Base-by-base conservation (phyloP, 805 yeast genomes). In the Cyberlindnera nakhonratchasimensis region DNA sequence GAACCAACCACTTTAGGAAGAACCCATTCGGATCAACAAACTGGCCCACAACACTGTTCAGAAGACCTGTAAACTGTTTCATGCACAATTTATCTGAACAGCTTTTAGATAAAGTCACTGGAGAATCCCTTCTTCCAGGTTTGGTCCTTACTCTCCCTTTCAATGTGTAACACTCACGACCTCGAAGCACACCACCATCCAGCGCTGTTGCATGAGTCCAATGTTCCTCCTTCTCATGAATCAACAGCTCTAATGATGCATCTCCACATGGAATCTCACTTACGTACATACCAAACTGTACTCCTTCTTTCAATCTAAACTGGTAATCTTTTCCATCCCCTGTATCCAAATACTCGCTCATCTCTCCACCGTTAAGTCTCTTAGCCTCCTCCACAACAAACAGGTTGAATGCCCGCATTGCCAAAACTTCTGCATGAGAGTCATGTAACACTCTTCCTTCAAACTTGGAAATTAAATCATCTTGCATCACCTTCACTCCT, bases 201-300 rank as follows among this genome's bases (percentile, higher is more conserved):
- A 52, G 19, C 7, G 34, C 29, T 1, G 47, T 37, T 2, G 50
- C 39, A 2, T 49, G 52, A 3, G 43, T 42, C 51, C 60, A 47
- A 6, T 45, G 33, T 2, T 56, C 54, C 18, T 57, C 55, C 2
- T 58, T 37, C 24, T 54, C 65, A 32, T 64, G 69, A 5, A 49
- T 43, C 4, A 65, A 43, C 3, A 62, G 50, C 23, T 71, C 72
- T 78, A 88, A 75, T 6, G 95, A 82, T 1, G 86, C 80, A 59
- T 90, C 97, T 1, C 98, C 98, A 66, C 98, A 90, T 0, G 97
- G 97, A 0, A 82, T 69, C 47, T 85, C 93, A 10, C 90, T 78
- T 6, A 85, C 66, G 46, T 77, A 82, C 48, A 88, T 57, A 0
- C 80, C 82, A 41, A 88, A 61, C 37, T 67, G 55, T 34, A 75